Conservation (phyloP, 2,329 filamentous ascomycete species). For the Epicoccum nigrum region DNA sequence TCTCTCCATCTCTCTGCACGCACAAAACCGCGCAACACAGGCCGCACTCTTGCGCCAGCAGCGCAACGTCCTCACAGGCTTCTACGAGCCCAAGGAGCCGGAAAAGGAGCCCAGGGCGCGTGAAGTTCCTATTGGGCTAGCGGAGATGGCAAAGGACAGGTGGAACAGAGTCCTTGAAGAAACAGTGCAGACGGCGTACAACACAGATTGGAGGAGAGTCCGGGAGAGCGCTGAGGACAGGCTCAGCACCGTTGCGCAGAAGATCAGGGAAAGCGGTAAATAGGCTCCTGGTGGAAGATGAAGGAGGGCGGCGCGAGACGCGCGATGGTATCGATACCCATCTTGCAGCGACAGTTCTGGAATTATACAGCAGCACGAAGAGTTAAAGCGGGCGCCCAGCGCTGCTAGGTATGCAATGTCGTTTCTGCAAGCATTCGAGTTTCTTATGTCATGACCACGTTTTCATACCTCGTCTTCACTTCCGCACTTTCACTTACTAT, state of each 20-base stretch:
- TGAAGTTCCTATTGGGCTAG: slow-evolving; percentile 49
- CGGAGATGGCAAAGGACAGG: slow-evolving; percentile 56
- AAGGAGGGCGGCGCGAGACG: background rate
- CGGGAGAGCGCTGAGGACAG: slow-evolving; percentile 51
- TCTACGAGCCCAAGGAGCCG: slow-evolving; percentile 52
- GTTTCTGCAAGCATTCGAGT: background rate
- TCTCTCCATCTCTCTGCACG: slow-evolving; percentile 51
- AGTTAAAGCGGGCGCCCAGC: slow-evolving; percentile 12
- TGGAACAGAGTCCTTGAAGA: slow-evolving; percentile 57
- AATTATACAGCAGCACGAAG: slow-evolving; percentile 1
- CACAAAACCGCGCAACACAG: slow-evolving; percentile 55
- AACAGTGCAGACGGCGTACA: slow-evolving; percentile 51
- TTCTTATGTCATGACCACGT: slow-evolving; percentile 1
- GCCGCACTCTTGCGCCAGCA: slow-evolving; percentile 55
- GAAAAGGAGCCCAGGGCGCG: slow-evolving; percentile 48
- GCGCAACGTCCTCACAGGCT: slow-evolving; percentile 50
- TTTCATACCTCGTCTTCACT: slow-evolving; percentile 9
- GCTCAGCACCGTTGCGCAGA: slow-evolving; percentile 43
- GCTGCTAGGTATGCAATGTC: background rate
- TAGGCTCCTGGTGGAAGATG: slow-evolving; percentile 10
- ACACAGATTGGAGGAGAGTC: slow-evolving; percentile 53
- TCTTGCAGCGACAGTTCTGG: slow-evolving; percentile 20
- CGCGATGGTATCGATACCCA: slow-evolving; percentile 26
- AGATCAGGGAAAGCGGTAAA: slow-evolving; percentile 40
- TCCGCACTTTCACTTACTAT: slow-evolving; percentile 3